phyloP scores from a whole-genome alignment of 2,329 filamentous ascomycete genomes.

The Didymella arachidicola region DNA sequence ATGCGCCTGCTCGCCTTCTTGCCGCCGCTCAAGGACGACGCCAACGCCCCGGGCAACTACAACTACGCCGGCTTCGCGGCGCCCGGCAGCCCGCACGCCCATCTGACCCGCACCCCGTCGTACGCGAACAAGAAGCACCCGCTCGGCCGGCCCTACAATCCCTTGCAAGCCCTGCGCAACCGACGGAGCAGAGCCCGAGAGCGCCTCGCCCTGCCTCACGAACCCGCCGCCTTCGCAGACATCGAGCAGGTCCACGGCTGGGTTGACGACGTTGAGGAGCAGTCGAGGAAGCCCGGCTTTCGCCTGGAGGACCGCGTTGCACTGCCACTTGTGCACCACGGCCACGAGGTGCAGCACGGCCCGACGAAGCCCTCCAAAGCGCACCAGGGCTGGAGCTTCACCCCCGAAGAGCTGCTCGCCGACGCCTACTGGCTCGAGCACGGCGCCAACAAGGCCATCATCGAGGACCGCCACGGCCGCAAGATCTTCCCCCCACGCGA shows the following conservation, averaged over 20 bases:
- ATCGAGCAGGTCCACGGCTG: conserved; percentile 74
- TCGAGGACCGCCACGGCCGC: conserved; percentile 80
- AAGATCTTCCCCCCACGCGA: conserved; percentile 66
- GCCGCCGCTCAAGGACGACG: conserved; percentile 70
- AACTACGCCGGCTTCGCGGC: conserved; percentile 50
- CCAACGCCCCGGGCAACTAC: conserved; percentile 53
- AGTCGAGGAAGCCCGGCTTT: conserved; percentile 50
- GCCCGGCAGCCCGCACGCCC: conserved; percentile 52
- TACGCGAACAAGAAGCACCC: conserved; percentile 47
- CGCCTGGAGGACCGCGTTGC: conserved; percentile 47
- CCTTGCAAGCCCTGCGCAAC: conserved; percentile 90
- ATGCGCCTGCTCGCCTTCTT: conserved; percentile 79
- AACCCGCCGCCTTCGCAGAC: conserved; percentile 79
- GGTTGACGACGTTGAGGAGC: conserved; percentile 72
- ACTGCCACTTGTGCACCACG: conserved; percentile 44
- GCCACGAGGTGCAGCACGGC: conserved; percentile 31
- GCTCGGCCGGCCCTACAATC: conserved; percentile 83
- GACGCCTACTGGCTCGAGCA: conserved; percentile 93
- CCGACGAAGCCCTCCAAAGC: conserved; percentile 71
- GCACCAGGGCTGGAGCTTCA: conserved; percentile 83
- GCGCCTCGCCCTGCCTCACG: conserved; percentile 75
- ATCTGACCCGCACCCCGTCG: conserved; percentile 50
- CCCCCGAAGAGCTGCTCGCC: conserved; percentile 84
- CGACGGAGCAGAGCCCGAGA: conserved; percentile 83
- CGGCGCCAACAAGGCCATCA: conserved; percentile 76